Evolutionary conservation across 2,329 filamentous ascomycete species (phyloP).

Genomic region (Exophiala oligosperma): DNA sequence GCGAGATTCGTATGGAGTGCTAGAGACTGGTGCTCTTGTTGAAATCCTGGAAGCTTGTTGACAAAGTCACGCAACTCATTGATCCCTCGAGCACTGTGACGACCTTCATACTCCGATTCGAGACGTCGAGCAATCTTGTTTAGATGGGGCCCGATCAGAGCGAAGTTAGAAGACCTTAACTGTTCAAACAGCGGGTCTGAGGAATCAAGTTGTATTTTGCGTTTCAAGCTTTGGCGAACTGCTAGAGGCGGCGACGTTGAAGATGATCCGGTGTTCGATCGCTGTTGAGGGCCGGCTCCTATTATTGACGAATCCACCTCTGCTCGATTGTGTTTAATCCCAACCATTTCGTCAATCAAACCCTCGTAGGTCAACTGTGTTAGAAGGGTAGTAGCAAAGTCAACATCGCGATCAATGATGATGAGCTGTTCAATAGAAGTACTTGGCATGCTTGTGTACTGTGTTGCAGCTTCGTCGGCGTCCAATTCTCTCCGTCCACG

Average conservation of each 20-base stretch:
- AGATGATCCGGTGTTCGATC: slow-evolving; percentile 56
- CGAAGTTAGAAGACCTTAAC: slow-evolving; percentile 89
- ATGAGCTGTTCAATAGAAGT: slow-evolving; percentile 86
- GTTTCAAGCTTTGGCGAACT: slow-evolving; percentile 68
- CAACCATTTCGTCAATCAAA: slow-evolving; percentile 88
- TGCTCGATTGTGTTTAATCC: slow-evolving; percentile 87
- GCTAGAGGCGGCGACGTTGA: slow-evolving; percentile 53
- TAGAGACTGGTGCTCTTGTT: slow-evolving; percentile 90
- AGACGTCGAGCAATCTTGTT: slow-evolving; percentile 89
- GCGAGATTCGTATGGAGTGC: slow-evolving; percentile 88
- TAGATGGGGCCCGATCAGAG: slow-evolving; percentile 82
- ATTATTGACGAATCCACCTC: slow-evolving; percentile 91
- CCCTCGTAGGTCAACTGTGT: slow-evolving; percentile 97
- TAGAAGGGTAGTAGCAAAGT: slow-evolving; percentile 86
- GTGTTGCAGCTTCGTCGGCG: slow-evolving; percentile 61
- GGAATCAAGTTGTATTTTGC: slow-evolving; percentile 85
- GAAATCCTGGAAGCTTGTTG: slow-evolving; percentile 86
- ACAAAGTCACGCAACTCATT: slow-evolving; percentile 93
- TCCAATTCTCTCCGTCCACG: slow-evolving; percentile 92
- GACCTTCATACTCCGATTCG: slow-evolving; percentile 82
- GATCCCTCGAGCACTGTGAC: slow-evolving; percentile 82
- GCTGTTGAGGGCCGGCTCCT: slow-evolving; percentile 62
- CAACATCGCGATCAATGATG: slow-evolving; percentile 91
- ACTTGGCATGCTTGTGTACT: slow-evolving; percentile 66
- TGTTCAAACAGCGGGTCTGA: slow-evolving; percentile 87